Evolutionary conservation across 805 yeast genomes (phyloP).

Genomic region (Grigorovia yakushimaensis): DNA sequence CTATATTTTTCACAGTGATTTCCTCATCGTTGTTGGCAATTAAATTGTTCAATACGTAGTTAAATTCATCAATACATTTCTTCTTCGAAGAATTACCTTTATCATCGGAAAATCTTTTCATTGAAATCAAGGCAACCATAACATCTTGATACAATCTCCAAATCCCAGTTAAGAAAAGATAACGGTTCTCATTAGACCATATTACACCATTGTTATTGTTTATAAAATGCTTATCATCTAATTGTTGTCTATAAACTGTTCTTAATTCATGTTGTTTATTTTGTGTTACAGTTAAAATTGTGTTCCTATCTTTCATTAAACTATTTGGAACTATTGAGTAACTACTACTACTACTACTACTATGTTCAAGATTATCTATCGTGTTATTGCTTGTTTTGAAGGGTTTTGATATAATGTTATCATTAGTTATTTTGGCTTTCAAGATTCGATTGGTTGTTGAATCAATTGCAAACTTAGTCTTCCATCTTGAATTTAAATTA

Average conservation of each 20-base stretch:
- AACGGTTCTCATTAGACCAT: slow-evolving; percentile 79
- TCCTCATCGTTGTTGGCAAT: background rate
- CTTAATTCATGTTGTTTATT: background rate
- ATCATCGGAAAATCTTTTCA: slow-evolving; percentile 1
- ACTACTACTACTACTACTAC: background rate
- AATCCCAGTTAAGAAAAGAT: slow-evolving; percentile 77
- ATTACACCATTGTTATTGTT: slow-evolving; percentile 55
- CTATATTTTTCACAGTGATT: background rate
- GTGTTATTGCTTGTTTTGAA: background rate
- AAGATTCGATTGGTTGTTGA: background rate
- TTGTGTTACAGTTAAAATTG: background rate
- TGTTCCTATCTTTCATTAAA: background rate
- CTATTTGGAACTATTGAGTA: background rate
- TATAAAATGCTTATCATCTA: slow-evolving; percentile 6
- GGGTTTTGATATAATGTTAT: background rate
- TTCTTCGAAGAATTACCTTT: background rate
- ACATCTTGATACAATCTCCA: slow-evolving; percentile 49
- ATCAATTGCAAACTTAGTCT: background rate
- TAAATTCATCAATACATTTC: slow-evolving; percentile 4
- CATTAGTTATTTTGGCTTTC: background rate
- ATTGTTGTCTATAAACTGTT: background rate
- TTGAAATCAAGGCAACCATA: slow-evolving; percentile 17
- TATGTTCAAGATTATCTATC: background rate
- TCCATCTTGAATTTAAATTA: background rate
- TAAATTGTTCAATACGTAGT: background rate